These are phyloP conservation scores for Cucurbita pepo DNA, from an alignment of 306 rosid species.

Conservation along the genomic window DNA sequence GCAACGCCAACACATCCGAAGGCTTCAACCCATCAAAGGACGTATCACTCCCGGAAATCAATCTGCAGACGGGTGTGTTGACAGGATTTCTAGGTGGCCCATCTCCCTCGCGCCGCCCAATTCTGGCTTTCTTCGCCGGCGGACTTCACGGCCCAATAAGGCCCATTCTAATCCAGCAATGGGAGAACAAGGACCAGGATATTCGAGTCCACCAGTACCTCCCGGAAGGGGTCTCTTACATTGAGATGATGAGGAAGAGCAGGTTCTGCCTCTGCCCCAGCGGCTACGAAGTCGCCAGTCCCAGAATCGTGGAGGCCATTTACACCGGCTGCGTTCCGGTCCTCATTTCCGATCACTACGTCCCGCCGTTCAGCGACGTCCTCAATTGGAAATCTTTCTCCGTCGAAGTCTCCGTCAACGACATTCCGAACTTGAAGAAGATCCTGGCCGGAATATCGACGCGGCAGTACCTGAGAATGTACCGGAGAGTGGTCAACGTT, in stretches of 20 bases:
- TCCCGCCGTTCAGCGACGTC: conserved; percentile 68
- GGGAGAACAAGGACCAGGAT: conserved; percentile 71
- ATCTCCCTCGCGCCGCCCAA: conserved; percentile 40
- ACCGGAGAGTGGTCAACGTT: conserved; percentile 43
- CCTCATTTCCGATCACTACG: conserved; percentile 68
- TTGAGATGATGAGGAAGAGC: conserved; percentile 57
- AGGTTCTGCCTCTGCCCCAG: conserved; percentile 81
- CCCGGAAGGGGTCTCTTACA: conserved; percentile 54
- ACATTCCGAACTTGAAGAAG: conserved; percentile 60
- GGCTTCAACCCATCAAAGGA: conserved; percentile 66
- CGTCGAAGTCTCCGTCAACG: conserved; percentile 37
- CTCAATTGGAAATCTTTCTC: conserved; percentile 75
- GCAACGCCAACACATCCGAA: conserved; percentile 85
- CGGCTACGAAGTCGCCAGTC: conserved; percentile 87
- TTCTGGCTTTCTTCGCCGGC: conserved; percentile 76
- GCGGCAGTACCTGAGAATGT: conserved; percentile 54
- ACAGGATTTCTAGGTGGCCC: conserved; percentile 50
- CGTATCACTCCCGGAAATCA: conserved; percentile 74
- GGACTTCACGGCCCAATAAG: conserved; percentile 73
- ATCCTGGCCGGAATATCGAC: conserved; percentile 38
- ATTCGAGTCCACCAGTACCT: conserved; percentile 51
- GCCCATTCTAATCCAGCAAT: conserved; percentile 43
- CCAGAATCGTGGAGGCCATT: conserved; percentile 79
- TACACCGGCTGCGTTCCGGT: conserved; percentile 83
- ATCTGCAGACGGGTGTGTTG: conserved; percentile 44